These are phyloP conservation scores for Hypoxylon fuscum DNA, from an alignment of 495 filamentous ascomycete genomes.

Conservation along the genomic window DNA sequence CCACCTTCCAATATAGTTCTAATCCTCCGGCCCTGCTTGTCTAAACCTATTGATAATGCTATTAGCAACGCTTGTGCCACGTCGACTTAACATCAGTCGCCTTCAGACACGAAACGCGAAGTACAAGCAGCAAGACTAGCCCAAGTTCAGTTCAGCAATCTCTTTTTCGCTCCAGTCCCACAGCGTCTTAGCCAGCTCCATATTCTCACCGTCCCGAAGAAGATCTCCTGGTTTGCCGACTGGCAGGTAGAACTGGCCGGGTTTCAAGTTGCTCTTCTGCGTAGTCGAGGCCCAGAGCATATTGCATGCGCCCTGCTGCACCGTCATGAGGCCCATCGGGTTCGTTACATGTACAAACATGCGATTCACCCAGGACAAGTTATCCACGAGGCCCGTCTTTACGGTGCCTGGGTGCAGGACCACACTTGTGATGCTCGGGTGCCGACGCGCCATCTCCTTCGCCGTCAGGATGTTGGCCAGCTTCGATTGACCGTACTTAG, in stretches of 20 bases:
- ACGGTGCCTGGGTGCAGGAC: background rate
- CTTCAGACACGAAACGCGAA: no score
- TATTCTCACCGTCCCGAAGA: constrained; percentile 22
- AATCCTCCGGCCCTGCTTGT: no score
- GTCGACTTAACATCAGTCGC: no score
- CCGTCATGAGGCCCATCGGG: no score
- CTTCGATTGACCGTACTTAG: constrained; percentile 35
- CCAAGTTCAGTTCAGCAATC: constrained; percentile 30
- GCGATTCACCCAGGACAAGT: no score
- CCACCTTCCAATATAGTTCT: no score
- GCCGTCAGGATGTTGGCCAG: constrained; percentile 29
- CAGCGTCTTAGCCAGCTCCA: constrained; percentile 30
- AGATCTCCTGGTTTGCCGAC: constrained; percentile 21
- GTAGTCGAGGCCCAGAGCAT: no score
- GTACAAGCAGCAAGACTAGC: constrained; percentile 11
- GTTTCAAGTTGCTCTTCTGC: background rate
- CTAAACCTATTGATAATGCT: no score
- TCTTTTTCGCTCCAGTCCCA: constrained; percentile 45
- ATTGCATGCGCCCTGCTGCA: no score
- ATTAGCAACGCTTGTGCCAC: no score
- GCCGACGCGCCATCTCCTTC: background rate
- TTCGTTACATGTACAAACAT: no score
- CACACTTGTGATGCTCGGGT: background rate
- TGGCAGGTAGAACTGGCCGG: background rate
- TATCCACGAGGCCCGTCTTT: no score